These are phyloP conservation scores for Apophysomyces ossiformis DNA, from an alignment of 371 early-diverging fungal species.

Conservation along the genomic window DNA sequence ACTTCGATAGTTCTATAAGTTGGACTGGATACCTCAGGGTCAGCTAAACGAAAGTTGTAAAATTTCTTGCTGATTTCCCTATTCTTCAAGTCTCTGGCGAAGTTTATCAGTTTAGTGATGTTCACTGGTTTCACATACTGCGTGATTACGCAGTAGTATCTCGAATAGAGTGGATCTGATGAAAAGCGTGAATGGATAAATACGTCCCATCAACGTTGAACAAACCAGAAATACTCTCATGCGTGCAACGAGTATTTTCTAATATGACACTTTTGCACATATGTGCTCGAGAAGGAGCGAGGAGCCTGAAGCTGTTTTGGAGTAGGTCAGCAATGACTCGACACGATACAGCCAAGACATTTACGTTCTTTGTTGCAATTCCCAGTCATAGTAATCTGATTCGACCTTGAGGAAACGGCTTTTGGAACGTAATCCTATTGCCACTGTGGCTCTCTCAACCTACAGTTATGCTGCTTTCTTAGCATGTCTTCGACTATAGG, in stretches of 20 bases:
- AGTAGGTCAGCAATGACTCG: too few relatives aligned
- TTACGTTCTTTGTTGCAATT: conserved; percentile 69
- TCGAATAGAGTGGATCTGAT: conserved; percentile 33
- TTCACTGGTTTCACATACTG: conserved; percentile 80
- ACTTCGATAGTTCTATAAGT: not conserved
- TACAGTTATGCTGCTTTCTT: conserved; percentile 14
- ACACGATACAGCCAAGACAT: conserved; percentile 1
- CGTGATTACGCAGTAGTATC: conserved; percentile 64
- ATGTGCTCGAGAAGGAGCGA: conserved; percentile 72
- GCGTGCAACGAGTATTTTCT: conserved; percentile 77
- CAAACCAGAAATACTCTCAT: conserved; percentile 43
- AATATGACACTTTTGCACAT: conserved; percentile 84
- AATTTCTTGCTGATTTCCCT: conserved; percentile 57
- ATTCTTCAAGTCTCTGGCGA: conserved; percentile 58
- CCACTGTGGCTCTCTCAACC: conserved; percentile 37
- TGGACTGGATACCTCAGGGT: conserved; percentile 33
- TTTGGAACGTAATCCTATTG: conserved; percentile 27
- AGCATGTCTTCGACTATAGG: too few relatives aligned
- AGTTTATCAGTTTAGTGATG: conserved; percentile 67
- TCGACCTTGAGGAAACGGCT: conserved; percentile 64
- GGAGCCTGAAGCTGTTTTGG: conserved; percentile 53
- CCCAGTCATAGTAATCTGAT: conserved; percentile 77
- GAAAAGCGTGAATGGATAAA: too few relatives aligned
- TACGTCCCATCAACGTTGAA: not conserved
- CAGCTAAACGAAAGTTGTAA: conserved; percentile 64